phyloP scores from a whole-genome alignment of 2,329 filamentous ascomycete genomes.

The Aspergillus intermedius region DNA sequence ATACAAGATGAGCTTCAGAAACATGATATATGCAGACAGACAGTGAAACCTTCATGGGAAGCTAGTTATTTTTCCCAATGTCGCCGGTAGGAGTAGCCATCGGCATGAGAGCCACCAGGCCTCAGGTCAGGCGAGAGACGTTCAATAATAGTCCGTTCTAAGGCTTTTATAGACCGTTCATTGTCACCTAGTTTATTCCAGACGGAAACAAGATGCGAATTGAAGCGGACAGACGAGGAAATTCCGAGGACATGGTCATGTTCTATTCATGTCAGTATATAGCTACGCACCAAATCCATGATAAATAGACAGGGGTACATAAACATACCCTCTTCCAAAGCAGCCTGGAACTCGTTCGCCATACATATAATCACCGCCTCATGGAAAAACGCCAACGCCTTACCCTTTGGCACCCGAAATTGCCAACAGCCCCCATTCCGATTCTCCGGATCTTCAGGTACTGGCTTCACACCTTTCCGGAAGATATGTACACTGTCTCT shows the following conservation, averaged over 20 bases:
- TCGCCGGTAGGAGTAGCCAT: conserved; percentile 65
- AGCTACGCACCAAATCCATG: neutral
- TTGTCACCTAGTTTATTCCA: conserved; percentile 89
- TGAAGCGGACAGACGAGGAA: conserved; percentile 80
- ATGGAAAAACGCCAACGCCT: conserved; percentile 47
- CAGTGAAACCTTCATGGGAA: too few relatives aligned
- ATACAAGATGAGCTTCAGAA: neutral
- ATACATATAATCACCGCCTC: conserved; percentile 30
- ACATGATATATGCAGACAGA: neutral
- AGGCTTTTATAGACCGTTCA: conserved; percentile 66
- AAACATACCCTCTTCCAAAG: conserved; percentile 72
- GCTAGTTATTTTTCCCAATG: conserved; percentile 64
- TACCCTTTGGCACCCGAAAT: conserved; percentile 75
- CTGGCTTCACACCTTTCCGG: conserved; percentile 67
- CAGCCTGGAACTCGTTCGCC: conserved; percentile 41
- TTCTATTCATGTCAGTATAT: conserved; percentile 41
- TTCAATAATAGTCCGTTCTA: conserved; percentile 66
- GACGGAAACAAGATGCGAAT: conserved; percentile 77
- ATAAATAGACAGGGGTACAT: conserved; percentile 15
- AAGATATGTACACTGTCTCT: conserved; percentile 74
- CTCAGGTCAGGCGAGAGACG: conserved; percentile 66
- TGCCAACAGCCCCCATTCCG: conserved; percentile 83
- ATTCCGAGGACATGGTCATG: conserved; percentile 84
- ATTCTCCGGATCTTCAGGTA: conserved; percentile 85
- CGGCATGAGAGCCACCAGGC: conserved; percentile 53